Percentiles rank a stretch among this genome's conserved stretches.
phyloP scores from a whole-genome alignment of 495 filamentous ascomycete species.

The Xylaria bambusicola region DNA sequence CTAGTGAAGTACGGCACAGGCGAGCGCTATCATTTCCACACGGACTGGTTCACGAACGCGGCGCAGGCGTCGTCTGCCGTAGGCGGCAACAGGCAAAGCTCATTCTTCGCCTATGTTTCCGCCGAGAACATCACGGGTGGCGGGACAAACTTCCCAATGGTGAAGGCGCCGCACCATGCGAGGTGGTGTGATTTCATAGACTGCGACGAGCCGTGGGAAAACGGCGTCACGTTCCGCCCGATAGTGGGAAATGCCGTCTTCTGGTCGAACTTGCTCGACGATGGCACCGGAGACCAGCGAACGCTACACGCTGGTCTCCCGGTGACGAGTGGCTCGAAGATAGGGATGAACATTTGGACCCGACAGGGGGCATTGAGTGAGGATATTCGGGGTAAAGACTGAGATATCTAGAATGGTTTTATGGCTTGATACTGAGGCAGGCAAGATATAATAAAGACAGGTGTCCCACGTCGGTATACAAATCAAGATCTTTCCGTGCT shows the following conservation, averaged over 20 bases:
- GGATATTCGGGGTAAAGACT: conserved; percentile 38
- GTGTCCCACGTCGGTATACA: no score
- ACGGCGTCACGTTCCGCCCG: conserved; percentile 67
- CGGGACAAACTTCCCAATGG: conserved; percentile 57
- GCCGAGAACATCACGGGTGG: conserved; percentile 51
- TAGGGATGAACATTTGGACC: conserved; percentile 84
- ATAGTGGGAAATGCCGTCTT: conserved; percentile 72
- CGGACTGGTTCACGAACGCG: conserved; percentile 56
- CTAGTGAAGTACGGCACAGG: conserved; percentile 53
- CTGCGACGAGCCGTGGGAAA: conserved; percentile 54
- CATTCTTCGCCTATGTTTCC: conserved; percentile 61
- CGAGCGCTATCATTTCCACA: conserved; percentile 56
- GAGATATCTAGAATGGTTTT: neutral
- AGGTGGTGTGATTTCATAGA: conserved; percentile 65
- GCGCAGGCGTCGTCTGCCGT: conserved; percentile 37
- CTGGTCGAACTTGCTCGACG: conserved; percentile 67
- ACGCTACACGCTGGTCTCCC: conserved; percentile 72
- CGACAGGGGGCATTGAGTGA: conserved; percentile 39
- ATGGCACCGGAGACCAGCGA: conserved; percentile 62
- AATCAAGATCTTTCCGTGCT: neutral
- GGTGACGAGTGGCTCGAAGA: conserved; percentile 66
- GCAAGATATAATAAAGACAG: neutral
- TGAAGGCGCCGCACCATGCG: conserved; percentile 38
- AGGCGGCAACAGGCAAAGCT: conserved; percentile 53
- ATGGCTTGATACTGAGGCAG: no score